phyloP scores from a whole-genome alignment of 2,329 filamentous ascomycete genomes.

The Cladophialophora chaetospira region DNA sequence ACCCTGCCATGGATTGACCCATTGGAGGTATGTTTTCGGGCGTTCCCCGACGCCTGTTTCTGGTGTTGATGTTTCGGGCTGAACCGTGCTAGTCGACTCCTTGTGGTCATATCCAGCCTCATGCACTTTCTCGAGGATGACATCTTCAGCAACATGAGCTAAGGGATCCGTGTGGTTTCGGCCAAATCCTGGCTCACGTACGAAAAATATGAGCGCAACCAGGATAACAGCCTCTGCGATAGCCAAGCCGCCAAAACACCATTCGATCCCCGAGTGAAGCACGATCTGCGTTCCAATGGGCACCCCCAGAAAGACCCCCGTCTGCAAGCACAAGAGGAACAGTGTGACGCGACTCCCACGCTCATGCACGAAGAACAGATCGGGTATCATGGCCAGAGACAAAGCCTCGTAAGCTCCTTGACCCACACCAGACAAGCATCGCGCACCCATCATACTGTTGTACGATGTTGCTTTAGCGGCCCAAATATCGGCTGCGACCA shows the following conservation, averaged over 20 bases:
- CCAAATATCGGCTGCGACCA: conserved; percentile 73
- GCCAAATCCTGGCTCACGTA: conserved; percentile 69
- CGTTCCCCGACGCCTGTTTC: background rate
- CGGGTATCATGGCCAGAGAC: conserved; percentile 87
- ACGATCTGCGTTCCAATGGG: conserved; percentile 85
- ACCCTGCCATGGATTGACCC: conserved; percentile 10
- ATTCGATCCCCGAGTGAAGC: conserved; percentile 75
- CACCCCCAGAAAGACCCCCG: conserved; percentile 87
- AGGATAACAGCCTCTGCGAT: conserved; percentile 74
- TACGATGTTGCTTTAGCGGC: conserved; percentile 80
- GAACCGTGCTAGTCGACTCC: background rate
- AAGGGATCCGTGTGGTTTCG: conserved; percentile 5
- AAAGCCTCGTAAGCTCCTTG: conserved; percentile 89
- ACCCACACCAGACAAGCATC: conserved; percentile 83
- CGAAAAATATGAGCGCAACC: conserved; percentile 78
- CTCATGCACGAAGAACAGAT: conserved; percentile 95
- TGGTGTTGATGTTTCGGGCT: background rate
- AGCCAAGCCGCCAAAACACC: conserved; percentile 78
- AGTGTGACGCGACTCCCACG: conserved; percentile 88
- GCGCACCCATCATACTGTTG: conserved; percentile 73
- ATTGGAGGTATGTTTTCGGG: conserved; percentile 10
- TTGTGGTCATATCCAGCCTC: background rate
- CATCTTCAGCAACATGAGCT: conserved; percentile 10
- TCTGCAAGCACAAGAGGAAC: conserved; percentile 78
- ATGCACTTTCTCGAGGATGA: conserved; percentile 7